Percentiles rank a stretch among this genome's conserved stretches.
These are phyloP conservation scores for Ganoderma multipileum DNA, from an alignment of 1,284 basidiomycete species.

Conservation along the genomic window DNA sequence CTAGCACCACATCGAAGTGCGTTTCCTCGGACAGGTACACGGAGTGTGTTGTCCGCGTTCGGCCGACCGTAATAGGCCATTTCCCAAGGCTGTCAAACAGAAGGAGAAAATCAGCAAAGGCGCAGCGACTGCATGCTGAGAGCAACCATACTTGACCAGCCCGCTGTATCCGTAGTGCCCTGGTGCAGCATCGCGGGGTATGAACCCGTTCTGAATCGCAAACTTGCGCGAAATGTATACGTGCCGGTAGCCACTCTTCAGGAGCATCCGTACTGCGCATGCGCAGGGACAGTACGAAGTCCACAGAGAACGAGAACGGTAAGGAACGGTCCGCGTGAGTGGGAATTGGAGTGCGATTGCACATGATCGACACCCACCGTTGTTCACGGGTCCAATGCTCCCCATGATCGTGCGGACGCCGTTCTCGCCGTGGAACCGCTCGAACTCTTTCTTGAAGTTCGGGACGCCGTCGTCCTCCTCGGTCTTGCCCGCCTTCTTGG, in stretches of 20 bases:
- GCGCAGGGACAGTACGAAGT: conserved; percentile 5
- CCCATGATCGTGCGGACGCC: conserved; percentile 95
- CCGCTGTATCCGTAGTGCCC: conserved; percentile 89
- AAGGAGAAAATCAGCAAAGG: conserved; percentile 10
- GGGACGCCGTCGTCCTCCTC: conserved; percentile 49
- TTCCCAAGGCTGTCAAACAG: conserved; percentile 61
- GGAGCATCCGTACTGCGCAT: conserved; percentile 85
- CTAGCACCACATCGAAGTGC: conserved; percentile 96
- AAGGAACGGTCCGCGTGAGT: conserved; percentile 19
- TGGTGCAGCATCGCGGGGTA: conserved; percentile 83
- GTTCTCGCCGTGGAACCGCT: conserved; percentile 88
- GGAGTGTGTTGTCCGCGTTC: conserved; percentile 50
- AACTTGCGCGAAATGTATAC: conserved; percentile 97
- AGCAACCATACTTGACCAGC: conserved; percentile 65
- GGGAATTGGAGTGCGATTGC: conserved; percentile 12
- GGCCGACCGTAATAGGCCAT: conserved; percentile 74
- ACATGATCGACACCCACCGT: conserved; percentile 59
- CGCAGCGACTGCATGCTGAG: not conserved
- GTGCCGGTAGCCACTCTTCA: conserved; percentile 93
- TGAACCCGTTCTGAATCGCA: conserved; percentile 88
- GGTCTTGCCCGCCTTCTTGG: conserved; percentile 42
- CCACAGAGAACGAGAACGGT: conserved; percentile 15
- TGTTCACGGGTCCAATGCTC: conserved; percentile 87
- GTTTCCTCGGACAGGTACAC: conserved; percentile 93
- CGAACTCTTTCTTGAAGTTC: conserved; percentile 78